Percentiles rank a stretch among this genome's conserved stretches.
These are phyloP conservation scores for Eruca vesicaria DNA, from an alignment of 441 rosid genomes.

Conservation along the genomic window DNA sequence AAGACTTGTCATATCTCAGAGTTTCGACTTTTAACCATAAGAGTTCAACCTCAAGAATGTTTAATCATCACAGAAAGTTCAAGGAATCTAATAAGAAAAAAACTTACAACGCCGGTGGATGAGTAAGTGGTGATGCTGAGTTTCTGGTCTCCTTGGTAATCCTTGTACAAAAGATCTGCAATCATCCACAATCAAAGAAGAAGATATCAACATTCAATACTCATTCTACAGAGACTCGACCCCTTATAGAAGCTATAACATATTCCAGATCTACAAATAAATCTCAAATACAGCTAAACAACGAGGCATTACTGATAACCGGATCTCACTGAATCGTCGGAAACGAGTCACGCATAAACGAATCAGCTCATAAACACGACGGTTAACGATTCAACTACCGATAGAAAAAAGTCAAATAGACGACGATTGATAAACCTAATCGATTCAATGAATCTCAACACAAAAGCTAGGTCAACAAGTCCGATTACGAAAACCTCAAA, in stretches of 20 bases:
- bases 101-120: conserved; percentile 83
- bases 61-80: neutral
- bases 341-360: neutral
- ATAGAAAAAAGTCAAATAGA: neutral
- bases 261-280: conserved; percentile 13
- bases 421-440: neutral
- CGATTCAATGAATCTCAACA: neutral
- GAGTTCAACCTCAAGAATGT: neutral
- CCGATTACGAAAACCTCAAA: neutral
- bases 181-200: neutral
- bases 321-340: neutral
- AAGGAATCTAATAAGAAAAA: too few species aligned
- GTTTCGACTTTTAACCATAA: conserved; percentile 40
- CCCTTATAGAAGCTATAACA: neutral
- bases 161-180: conserved; percentile 86
- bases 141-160: conserved; percentile 89
- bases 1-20: too few species aligned
- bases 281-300: neutral
- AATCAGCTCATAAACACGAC: neutral
- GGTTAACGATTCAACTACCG: neutral
- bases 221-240: neutral
- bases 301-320: neutral
- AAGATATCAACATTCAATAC: neutral
- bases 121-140: conserved; percentile 75
- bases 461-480: neutral